Evolutionary conservation across 2,329 filamentous ascomycete species (phyloP), one percentile per base, ranked within the genome.

Genomic region (Trichoderma aggressivum): DNA sequence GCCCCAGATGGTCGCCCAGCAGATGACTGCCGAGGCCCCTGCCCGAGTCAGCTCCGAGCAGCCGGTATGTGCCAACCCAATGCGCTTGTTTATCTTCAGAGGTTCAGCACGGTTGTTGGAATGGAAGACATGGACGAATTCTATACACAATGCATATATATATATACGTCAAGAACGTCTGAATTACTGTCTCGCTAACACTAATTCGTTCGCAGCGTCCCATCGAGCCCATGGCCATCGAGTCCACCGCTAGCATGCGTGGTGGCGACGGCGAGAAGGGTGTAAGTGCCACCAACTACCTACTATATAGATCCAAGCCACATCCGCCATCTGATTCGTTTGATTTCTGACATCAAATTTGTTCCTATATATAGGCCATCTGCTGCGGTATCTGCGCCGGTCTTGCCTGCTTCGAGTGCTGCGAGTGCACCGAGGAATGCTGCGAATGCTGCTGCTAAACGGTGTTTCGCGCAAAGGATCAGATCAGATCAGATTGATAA

Each of bases 311-410:
- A 50, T 50, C 43, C 32, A 47, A n/a, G 3, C 12, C n/a, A 18
- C n/a, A 21, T 16, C n/a, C 0, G 4, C 32, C 5, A 43, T 63
- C 43, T 1, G 39, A 8, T 16, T 24, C 18, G 8, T 2, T 3
- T 3, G 30, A 21, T 34, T 2, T 70, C 43, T 56, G 26, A 56
- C 43, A n/a, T 34, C 1, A n/a, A n/a, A n/a, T n/a, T 34, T n/a
- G 39, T 5, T 43, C 18, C 10, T 18, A 5, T 36, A 14, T 50
- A 82, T 50, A 82, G 81, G 81, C 81, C 16, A 74, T 82, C 61
- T 82, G 81, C 77, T 83, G 81, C 70, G 81, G 81, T 32, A 76
- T 82, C 64, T 82, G 81, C 70, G 80, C 81, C 7, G 81, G 81
- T 26, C 76, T 82, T 5, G 81, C 79, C 74, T 82, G 81, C 74